Percentiles rank a stretch among this genome's conserved stretches.
Conservation (phyloP, 2,329 filamentous ascomycete genomes). For the Tolypocladium tundrense region DNA sequence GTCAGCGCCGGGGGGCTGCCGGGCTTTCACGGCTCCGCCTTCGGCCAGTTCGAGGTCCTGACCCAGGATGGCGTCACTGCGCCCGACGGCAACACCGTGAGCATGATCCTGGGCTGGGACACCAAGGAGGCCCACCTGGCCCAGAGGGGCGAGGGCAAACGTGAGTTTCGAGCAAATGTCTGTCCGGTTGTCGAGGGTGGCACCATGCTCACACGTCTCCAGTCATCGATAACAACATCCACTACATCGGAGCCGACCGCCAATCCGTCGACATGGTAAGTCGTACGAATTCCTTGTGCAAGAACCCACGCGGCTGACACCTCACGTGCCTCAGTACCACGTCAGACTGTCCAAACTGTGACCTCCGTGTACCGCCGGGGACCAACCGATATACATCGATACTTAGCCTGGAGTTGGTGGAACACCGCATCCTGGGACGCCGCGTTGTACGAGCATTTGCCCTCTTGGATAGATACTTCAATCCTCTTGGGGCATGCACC, state of each 20-base stretch:
- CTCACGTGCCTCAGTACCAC: slow-evolving; percentile 14
- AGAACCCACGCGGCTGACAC: not conserved
- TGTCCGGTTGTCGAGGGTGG: too few species aligned
- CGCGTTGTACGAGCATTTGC: not conserved
- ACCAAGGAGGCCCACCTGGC: slow-evolving; percentile 26
- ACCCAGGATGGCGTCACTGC: slow-evolving; percentile 15
- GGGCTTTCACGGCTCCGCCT: slow-evolving; percentile 21
- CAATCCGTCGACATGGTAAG: slow-evolving; percentile 23
- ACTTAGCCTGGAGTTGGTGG: not conserved
- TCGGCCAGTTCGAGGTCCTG: slow-evolving; percentile 21
- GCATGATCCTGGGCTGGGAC: slow-evolving; percentile 28
- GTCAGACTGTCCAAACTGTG: slow-evolving; percentile 10
- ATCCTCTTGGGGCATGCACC: not conserved
- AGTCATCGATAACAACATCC: slow-evolving; percentile 26
- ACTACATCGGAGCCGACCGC: slow-evolving; percentile 17
- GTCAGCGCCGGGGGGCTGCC: slow-evolving; percentile 12
- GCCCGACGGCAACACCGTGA: slow-evolving; percentile 18
- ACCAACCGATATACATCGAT: not conserved
- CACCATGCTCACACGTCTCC: not conserved
- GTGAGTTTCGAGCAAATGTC: slow-evolving; percentile 10
- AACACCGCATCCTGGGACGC: not conserved
- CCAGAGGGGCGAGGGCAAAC: slow-evolving; percentile 18
- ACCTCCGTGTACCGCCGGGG: not conserved
- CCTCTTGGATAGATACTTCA: not conserved
- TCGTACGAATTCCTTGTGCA: not conserved